A percentile compares a stretch with the other conserved stretches of the same genome.
phyloP scores from a whole-genome alignment of 495 filamentous ascomycete species.

The Penicillium longicatenatum region DNA sequence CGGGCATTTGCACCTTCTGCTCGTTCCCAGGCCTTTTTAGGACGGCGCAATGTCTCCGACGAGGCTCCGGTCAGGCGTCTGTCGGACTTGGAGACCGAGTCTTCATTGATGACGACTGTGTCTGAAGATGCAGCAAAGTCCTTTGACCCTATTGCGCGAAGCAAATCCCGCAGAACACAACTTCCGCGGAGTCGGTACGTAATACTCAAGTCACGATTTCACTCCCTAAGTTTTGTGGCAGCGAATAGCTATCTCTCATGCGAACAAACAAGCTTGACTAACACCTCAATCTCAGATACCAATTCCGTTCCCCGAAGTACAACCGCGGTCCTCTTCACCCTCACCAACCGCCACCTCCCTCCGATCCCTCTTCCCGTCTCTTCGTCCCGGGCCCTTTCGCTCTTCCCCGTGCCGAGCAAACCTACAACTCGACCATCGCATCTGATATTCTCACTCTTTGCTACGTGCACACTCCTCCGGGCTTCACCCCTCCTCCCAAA shows the following conservation, averaged over 20 bases:
- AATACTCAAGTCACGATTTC: neutral
- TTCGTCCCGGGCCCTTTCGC: conserved; percentile 95
- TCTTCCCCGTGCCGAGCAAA: conserved; percentile 84
- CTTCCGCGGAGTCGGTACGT: conserved; percentile 69
- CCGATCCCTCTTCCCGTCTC: conserved; percentile 81
- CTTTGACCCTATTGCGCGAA: conserved; percentile 60
- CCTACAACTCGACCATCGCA: conserved; percentile 80
- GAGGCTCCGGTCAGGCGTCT: conserved; percentile 39
- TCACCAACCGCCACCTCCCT: conserved; percentile 79
- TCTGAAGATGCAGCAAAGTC: conserved; percentile 34
- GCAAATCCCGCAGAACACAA: conserved; percentile 52
- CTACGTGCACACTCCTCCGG: conserved; percentile 80
- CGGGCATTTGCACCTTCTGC: conserved; percentile 38
- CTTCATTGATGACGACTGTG: conserved; percentile 32
- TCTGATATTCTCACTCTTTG: conserved; percentile 88
- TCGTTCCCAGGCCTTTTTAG: conserved; percentile 36
- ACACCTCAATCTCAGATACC: conserved; percentile 63
- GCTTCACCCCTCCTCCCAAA: conserved; percentile 62
- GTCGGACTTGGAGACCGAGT: conserved; percentile 41
- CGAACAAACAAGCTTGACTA: neutral
- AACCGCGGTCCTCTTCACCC: conserved; percentile 92
- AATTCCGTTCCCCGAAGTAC: conserved; percentile 89
- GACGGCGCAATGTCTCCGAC: conserved; percentile 52
- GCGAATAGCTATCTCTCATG: conserved; percentile 4
- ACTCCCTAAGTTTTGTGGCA: neutral